Percentiles rank a stretch among this genome's conserved stretches.
These are phyloP conservation scores for Gossypium bickii DNA, from an alignment of 345 rosid genomes.

Conservation along the genomic window DNA sequence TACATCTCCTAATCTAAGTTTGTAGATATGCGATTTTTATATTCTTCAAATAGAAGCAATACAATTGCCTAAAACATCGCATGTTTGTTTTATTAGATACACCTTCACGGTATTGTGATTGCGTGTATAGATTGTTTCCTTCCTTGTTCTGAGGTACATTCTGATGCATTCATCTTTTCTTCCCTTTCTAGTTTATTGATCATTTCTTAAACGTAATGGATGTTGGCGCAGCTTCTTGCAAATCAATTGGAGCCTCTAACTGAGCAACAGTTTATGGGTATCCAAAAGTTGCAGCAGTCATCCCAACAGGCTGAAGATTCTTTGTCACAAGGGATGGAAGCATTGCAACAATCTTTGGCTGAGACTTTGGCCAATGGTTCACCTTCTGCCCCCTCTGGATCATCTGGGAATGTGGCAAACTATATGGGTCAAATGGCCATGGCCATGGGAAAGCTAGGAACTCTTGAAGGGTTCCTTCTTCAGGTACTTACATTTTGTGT, in stretches of 20 bases:
- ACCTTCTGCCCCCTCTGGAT: slow-evolving; percentile 53
- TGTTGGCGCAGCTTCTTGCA: slow-evolving; percentile 56
- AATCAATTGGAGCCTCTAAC: slow-evolving; percentile 90
- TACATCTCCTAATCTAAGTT: background rate
- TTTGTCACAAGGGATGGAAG: slow-evolving; percentile 96
- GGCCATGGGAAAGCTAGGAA: slow-evolving; percentile 97
- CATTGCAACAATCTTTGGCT: slow-evolving; percentile 20
- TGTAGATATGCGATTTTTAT: background rate
- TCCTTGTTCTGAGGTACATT: background rate
- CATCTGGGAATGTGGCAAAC: slow-evolving; percentile 24
- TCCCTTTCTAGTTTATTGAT: background rate
- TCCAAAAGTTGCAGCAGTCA: slow-evolving; percentile 75
- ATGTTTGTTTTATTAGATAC: background rate
- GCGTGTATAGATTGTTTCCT: background rate
- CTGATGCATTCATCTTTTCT: background rate
- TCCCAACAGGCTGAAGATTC: slow-evolving; percentile 98
- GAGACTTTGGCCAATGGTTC: slow-evolving; percentile 79
- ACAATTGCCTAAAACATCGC: background rate
- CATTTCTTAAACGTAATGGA: slow-evolving; percentile 11
- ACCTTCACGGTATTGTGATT: background rate
- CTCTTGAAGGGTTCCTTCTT: slow-evolving; percentile 72
- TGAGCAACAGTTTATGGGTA: slow-evolving; percentile 62
- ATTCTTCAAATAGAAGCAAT: background rate
- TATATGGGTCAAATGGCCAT: slow-evolving; percentile 99
- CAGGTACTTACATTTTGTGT: slow-evolving; percentile 47